A percentile compares a stretch with the other conserved stretches of the same genome.
Evolutionary conservation across 805 yeast genomes (phyloP).

Genomic region (Yueomyces sinensis): DNA sequence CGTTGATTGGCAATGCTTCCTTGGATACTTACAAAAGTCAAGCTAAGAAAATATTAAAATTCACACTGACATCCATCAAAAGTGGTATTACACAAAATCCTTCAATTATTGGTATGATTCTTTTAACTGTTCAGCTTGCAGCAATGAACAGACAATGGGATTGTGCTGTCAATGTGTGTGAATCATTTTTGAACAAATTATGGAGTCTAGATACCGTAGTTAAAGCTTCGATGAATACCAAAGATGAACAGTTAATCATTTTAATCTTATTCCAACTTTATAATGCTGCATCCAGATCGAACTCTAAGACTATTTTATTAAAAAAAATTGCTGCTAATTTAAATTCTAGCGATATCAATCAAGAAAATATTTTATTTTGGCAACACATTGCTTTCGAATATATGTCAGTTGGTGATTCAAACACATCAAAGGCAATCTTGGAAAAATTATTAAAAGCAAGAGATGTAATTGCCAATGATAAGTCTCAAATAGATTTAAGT

Average conservation of each 20-base stretch:
- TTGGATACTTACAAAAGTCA: conserved; percentile 20
- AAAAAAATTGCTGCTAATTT: conserved; percentile 1
- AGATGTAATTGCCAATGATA: conserved; percentile 1
- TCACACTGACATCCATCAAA: conserved; percentile 9
- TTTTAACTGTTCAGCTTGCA: conserved; percentile 18
- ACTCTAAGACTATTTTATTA: conserved; percentile 11
- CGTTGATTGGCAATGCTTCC: conserved; percentile 11
- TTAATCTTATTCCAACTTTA: conserved; percentile 17
- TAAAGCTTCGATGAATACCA: neutral
- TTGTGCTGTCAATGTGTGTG: conserved; percentile 19
- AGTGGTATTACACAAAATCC: conserved; percentile 8
- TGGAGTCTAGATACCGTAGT: conserved; percentile 1
- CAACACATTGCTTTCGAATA: conserved; percentile 18
- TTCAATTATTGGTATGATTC: conserved; percentile 12
- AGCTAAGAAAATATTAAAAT: conserved; percentile 17
- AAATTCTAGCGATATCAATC: neutral
- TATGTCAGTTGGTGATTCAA: conserved; percentile 9
- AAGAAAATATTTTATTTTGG: conserved; percentile 12
- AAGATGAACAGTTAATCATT: conserved; percentile 5
- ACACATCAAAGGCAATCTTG: conserved; percentile 7
- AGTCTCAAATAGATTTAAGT: neutral
- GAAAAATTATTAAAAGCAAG: neutral
- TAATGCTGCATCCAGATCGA: conserved; percentile 9
- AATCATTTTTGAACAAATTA: conserved; percentile 9
- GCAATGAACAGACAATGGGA: conserved; percentile 17